phyloP scores from a whole-genome alignment of 139 green algal species.

The Chlorella sp. region DNA sequence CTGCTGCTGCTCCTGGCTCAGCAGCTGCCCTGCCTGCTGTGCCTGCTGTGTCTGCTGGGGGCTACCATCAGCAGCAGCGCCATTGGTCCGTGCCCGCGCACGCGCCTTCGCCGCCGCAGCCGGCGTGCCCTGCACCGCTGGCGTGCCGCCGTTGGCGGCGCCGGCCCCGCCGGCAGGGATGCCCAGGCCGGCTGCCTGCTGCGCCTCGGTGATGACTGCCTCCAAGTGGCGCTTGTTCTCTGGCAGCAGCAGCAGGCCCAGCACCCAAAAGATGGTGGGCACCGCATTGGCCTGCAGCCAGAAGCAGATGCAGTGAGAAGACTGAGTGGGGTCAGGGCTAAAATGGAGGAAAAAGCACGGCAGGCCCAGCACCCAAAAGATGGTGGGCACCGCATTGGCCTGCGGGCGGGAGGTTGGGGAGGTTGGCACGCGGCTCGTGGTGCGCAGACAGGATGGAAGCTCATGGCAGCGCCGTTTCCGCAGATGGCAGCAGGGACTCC shows the following conservation, averaged over 20 bases:
- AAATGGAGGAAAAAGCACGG: background rate
- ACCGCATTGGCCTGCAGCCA: constrained; percentile 67
- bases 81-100: too few species aligned
- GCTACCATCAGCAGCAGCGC: too few species aligned
- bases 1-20: constrained; percentile 1
- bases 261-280: constrained; percentile 68
- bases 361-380: constrained; percentile 73
- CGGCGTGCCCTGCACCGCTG: background rate
- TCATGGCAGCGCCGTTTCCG: too few species aligned
- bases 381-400: constrained; percentile 71
- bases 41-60: background rate
- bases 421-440: too few species aligned
- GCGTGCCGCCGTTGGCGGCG: background rate
- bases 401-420: constrained; percentile 24
- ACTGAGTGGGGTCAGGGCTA: background rate
- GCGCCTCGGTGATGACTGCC: background rate
- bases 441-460: too few species aligned
- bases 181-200: background rate
- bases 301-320: background rate
- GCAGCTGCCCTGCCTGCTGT: background rate
- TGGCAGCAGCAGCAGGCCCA: constrained; percentile 73
- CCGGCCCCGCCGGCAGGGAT: background rate
- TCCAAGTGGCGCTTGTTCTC: constrained; percentile 49
- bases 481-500: too few species aligned
- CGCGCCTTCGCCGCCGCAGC: too few species aligned